These are phyloP conservation scores for Aquanectria penicillioides DNA, from an alignment of 2,329 filamentous ascomycete species.

Conservation along the genomic window DNA sequence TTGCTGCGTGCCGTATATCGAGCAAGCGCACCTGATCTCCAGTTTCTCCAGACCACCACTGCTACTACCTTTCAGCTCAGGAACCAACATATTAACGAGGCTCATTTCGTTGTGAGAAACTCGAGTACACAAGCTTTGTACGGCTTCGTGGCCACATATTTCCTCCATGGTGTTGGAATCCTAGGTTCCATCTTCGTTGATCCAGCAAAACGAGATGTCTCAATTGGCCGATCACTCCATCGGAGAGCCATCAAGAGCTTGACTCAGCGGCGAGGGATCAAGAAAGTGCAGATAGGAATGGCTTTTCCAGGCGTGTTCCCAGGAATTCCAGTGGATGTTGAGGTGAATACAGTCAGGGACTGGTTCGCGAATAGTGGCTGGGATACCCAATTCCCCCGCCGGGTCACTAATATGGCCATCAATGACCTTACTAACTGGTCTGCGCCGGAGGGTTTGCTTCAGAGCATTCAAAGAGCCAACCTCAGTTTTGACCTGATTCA, in stretches of 20 bases:
- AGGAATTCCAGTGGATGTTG: slow-evolving; percentile 75
- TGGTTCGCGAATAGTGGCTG: slow-evolving; percentile 95
- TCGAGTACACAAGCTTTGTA: slow-evolving; percentile 92
- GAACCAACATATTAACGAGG: slow-evolving; percentile 76
- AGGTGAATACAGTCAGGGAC: slow-evolving; percentile 61
- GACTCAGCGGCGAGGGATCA: slow-evolving; percentile 74
- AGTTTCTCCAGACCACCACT: slow-evolving; percentile 75
- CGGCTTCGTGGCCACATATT: slow-evolving; percentile 92
- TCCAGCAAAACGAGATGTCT: slow-evolving; percentile 84
- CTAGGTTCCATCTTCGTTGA: slow-evolving; percentile 92
- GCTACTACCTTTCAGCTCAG: slow-evolving; percentile 81
- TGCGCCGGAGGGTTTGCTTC: slow-evolving; percentile 79
- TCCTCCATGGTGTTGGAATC: slow-evolving; percentile 75
- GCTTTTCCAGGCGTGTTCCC: slow-evolving; percentile 86
- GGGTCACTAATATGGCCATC: slow-evolving; percentile 75
- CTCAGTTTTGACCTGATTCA: slow-evolving; percentile 87
- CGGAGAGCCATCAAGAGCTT: slow-evolving; percentile 83
- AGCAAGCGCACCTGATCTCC: slow-evolving; percentile 71
- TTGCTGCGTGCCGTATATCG: slow-evolving; percentile 77
- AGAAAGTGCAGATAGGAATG: slow-evolving; percentile 83
- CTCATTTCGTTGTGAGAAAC: slow-evolving; percentile 92
- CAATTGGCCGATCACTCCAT: slow-evolving; percentile 90
- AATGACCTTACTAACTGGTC: slow-evolving; percentile 77
- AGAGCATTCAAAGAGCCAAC: slow-evolving; percentile 76
- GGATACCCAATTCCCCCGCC: slow-evolving; percentile 73